Base-by-base conservation (phyloP, 768 basidiomycete species). In the Mycena floridula region DNA sequence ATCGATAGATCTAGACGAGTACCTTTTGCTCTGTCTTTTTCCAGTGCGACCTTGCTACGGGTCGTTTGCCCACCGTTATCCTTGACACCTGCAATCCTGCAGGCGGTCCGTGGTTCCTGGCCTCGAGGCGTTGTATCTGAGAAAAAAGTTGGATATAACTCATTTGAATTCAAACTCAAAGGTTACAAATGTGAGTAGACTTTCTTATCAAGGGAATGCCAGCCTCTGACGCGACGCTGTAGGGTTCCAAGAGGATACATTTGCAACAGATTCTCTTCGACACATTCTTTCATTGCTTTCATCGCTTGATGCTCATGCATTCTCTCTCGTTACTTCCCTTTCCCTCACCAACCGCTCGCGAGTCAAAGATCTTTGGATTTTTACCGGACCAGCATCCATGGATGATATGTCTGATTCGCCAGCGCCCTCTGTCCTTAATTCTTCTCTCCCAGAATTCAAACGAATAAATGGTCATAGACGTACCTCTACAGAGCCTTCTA, bases 201-300 rank as follows among this genome's bases (percentile, higher is more conserved):
- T 35, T 15, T 18, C n/a, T n/a, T n/a, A n/a, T n/a, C n/a, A n/a
- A n/a, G n/a, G n/a, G n/a, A n/a, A n/a, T n/a, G n/a, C n/a, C n/a
- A n/a, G n/a, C n/a, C n/a, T n/a, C n/a, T n/a, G n/a, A n/a, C n/a
- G n/a, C n/a, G n/a, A n/a, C n/a, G n/a, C n/a, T n/a, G n/a, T 57
- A 88, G 85, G 84, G 81, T 87, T 86, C 57, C 78, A 86, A 59
- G 80, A 86, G 56, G 82, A 89, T 50, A 78, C 82, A 0, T 89
- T 83, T 58, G 76, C 82, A 8, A 73, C 76, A 0, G 86, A 89
- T 58, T 87, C 86, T 2, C 68, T 89, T 7, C 74, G 71, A 45
- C 79, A 87, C 52, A 85, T 89, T 15, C 72, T 89, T 35, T 63
- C 78, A 7, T 70, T 89, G 23, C 69, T 89, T 18, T 67, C 73